phyloP scores from a whole-genome alignment of 1,284 basidiomycete species.

The Testicularia cyperi region DNA sequence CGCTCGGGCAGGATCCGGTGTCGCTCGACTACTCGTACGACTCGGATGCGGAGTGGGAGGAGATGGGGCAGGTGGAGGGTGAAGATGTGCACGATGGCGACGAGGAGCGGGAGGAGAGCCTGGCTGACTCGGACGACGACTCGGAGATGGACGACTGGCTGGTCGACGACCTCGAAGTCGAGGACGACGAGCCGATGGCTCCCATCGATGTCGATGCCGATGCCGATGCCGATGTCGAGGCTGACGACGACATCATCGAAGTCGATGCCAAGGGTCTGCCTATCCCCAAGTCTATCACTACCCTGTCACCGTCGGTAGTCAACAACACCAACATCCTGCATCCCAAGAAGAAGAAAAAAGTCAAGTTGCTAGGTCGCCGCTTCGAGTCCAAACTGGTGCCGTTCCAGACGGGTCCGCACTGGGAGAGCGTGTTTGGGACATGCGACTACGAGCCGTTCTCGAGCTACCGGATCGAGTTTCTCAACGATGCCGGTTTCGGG shows the following conservation, averaged over 20 bases:
- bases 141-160: constrained; percentile 59
- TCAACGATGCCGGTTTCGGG: constrained; percentile 50
- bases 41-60: constrained; percentile 58
- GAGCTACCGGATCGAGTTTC: constrained; percentile 50
- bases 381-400: constrained; percentile 56
- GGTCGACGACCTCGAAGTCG: constrained; percentile 56
- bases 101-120: constrained; percentile 39
- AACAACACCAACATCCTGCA: constrained; percentile 20
- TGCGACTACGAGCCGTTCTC: constrained; percentile 46
- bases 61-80: constrained; percentile 51
- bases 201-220: background rate
- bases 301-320: background rate
- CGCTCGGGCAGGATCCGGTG: constrained; percentile 55
- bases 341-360: constrained; percentile 55
- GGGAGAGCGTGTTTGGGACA: constrained; percentile 41
- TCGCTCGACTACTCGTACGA: constrained; percentile 57
- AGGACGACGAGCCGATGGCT: constrained; percentile 28
- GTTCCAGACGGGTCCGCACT: constrained; percentile 55
- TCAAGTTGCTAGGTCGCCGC: constrained; percentile 51
- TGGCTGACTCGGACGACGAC: constrained; percentile 43
- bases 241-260: constrained; percentile 18
- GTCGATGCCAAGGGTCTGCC: constrained; percentile 30
- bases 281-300: constrained; percentile 3
- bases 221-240: background rate
- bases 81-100: constrained; percentile 51